Base-by-base conservation (phyloP, 441 rosid genomes). In the Adansonia madagascariensis region DNA sequence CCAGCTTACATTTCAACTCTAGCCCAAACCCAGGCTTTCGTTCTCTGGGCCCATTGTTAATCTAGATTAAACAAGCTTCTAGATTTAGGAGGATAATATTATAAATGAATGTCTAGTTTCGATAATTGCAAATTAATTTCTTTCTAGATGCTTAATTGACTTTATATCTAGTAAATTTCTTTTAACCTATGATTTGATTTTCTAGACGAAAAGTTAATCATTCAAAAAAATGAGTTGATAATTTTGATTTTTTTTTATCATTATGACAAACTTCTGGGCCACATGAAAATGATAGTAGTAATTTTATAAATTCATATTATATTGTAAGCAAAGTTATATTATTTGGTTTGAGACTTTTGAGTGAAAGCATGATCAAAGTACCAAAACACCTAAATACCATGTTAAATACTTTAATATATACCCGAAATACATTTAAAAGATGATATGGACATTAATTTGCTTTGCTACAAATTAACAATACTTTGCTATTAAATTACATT, bases 401-500 rank as follows among this genome's bases (percentile, higher is more conserved):
- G 64, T 10, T 11, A 11, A 60, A 24, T 12, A 11, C 41, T 60
- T 60, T 2, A 11, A 24, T 18, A 18, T 17, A 52, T 52, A 52
- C 18, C n/a, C 57, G 18, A 15, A 6, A 15, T 52, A 17, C 15
- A 57, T 57, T 57, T 11, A 8, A 39, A 43, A 43, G 50, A 44
- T 66, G 10, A 18, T 1, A 66, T 8, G 27, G 24, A 4, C 15
- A 66, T 43, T 41, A 2, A 0, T 24, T 24, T 24, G 27, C 4
- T 4, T 17, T 59, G 5, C 27, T 8, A 18, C 31, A 57, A 20
- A 57, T 8, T 18, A 11, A 60, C 12, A 20, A 8, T 8, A 1
- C 17, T 65, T 65, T 65, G 39, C 18, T 5, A 7, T 47, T 47
- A 68, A 68, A 68, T 47, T 47, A 68, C 41, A 68, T 47, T 22